Percentiles rank a stretch among this genome's conserved stretches.
phyloP scores from a whole-genome alignment of 306 rosid species.

The Alnus rubra region DNA sequence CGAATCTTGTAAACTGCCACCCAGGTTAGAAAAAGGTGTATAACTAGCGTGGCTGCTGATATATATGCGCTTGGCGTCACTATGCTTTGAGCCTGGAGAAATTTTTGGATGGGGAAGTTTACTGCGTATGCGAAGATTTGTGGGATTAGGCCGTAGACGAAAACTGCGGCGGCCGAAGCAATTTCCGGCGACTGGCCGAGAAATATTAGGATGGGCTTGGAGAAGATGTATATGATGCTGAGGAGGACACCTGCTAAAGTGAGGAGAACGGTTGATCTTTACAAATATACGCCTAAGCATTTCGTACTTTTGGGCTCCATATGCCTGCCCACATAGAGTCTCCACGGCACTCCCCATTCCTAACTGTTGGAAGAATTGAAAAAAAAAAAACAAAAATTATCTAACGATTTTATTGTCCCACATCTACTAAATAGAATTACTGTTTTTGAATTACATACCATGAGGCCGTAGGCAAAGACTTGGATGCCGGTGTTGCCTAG shows the following conservation, averaged over 20 bases:
- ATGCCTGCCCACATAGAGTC: conserved; percentile 84
- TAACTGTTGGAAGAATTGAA: too few species aligned
- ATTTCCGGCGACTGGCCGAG: conserved; percentile 57
- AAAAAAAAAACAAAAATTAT: neutral
- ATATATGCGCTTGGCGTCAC: conserved; percentile 72
- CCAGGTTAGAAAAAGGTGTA: conserved; percentile 61
- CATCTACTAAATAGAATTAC: too few species aligned
- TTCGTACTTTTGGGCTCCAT: conserved; percentile 55
- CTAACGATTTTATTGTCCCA: too few species aligned
- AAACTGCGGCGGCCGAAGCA: conserved; percentile 49
- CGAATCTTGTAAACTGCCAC: conserved; percentile 53
- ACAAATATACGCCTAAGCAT: conserved; percentile 71
- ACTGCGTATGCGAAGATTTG: conserved; percentile 75
- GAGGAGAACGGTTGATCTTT: conserved; percentile 63
- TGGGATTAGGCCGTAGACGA: conserved; percentile 72
- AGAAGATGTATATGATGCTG: conserved; percentile 39
- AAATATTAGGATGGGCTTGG: conserved; percentile 43
- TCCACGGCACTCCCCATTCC: conserved; percentile 95
- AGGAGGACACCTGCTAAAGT: conserved; percentile 24
- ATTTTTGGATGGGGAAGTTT: conserved; percentile 79
- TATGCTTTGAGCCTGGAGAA: conserved; percentile 76
- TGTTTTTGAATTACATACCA: conserved; percentile 33
- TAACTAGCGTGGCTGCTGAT: conserved; percentile 44
- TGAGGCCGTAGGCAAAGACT: conserved; percentile 67
- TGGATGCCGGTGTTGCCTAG: conserved; percentile 73